phyloP scores from a whole-genome alignment of 2,329 filamentous ascomycete species.

The Arthroderma sp. region DNA sequence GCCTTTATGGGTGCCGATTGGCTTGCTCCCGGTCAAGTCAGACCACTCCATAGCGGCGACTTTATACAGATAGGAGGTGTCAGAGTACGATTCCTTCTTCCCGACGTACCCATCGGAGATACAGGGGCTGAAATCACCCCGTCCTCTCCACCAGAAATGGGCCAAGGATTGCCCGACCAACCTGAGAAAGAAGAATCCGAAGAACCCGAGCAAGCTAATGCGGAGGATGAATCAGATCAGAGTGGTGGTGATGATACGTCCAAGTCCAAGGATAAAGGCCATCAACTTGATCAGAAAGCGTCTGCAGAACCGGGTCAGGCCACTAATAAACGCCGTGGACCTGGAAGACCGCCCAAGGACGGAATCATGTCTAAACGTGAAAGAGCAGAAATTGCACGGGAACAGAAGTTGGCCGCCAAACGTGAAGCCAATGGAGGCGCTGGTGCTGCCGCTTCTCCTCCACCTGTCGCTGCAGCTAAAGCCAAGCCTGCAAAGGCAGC shows the following conservation, averaged over 20 bases:
- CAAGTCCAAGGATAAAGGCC: not conserved
- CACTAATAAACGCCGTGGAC: slow-evolving; percentile 39
- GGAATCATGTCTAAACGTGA: slow-evolving; percentile 57
- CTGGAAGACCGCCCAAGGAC: slow-evolving; percentile 54
- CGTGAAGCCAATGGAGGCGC: slow-evolving; percentile 38
- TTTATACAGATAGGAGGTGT: slow-evolving; percentile 49
- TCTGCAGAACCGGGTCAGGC: slow-evolving; percentile 19
- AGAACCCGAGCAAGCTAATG: slow-evolving; percentile 14
- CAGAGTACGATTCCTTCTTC: slow-evolving; percentile 45
- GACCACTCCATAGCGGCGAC: slow-evolving; percentile 44
- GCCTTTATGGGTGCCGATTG: slow-evolving; percentile 44
- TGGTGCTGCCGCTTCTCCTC: slow-evolving; percentile 27
- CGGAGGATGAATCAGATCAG: slow-evolving; percentile 10
- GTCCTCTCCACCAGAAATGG: slow-evolving; percentile 19
- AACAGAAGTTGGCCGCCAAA: slow-evolving; percentile 40
- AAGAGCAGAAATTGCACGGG: slow-evolving; percentile 42
- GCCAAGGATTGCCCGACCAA: slow-evolving; percentile 2
- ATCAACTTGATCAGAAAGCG: slow-evolving; percentile 17
- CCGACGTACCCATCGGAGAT: slow-evolving; percentile 38
- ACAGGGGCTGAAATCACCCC: slow-evolving; percentile 36
- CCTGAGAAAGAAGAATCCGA: slow-evolving; percentile 19
- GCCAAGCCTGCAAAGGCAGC: slow-evolving; percentile 17
- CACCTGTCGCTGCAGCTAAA: not conserved
- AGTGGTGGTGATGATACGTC: slow-evolving; percentile 15
- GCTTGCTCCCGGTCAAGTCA: slow-evolving; percentile 36